phyloP scores from a whole-genome alignment of 306 rosid genomes.

The Phaseolus lunatus region DNA sequence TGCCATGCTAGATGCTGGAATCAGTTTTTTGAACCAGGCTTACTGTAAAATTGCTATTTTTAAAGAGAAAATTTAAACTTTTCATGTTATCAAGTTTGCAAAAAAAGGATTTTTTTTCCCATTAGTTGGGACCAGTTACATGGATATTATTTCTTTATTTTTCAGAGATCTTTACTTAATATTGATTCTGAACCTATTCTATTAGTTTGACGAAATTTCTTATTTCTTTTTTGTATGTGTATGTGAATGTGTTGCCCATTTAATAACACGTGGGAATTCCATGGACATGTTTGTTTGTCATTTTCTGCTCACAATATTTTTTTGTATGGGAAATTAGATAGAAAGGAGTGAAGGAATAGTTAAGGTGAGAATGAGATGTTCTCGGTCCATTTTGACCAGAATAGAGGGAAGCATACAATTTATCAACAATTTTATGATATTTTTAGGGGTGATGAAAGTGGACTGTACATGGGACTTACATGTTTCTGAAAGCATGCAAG shows the following conservation, averaged over 20 bases:
- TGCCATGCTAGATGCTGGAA: constrained; percentile 23
- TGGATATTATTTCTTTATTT: not conserved
- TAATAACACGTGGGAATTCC: not conserved
- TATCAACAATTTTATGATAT: not conserved
- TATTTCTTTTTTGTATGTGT: not conserved
- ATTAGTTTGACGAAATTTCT: not conserved
- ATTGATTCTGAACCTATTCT: not conserved
- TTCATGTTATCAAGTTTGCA: not conserved
- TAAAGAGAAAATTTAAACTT: constrained; percentile 12
- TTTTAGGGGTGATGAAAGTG: not conserved
- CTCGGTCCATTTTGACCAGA: not conserved
- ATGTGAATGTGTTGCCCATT: not conserved
- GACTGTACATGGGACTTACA: not conserved
- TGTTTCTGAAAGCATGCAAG: not conserved
- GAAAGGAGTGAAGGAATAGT: not conserved
- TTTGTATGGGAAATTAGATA: not conserved
- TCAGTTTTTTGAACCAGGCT: constrained; percentile 15
- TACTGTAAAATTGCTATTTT: not conserved
- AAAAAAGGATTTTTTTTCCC: not conserved
- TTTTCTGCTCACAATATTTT: not conserved
- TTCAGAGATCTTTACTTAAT: not conserved
- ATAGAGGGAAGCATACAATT: not conserved
- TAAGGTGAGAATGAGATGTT: not conserved
- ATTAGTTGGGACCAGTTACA: not conserved
- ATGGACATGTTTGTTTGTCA: not conserved